These are phyloP conservation scores for Paraurostyla sp. DNA, from an alignment of 73 alveolate genomes.

Conservation along the genomic window DNA sequence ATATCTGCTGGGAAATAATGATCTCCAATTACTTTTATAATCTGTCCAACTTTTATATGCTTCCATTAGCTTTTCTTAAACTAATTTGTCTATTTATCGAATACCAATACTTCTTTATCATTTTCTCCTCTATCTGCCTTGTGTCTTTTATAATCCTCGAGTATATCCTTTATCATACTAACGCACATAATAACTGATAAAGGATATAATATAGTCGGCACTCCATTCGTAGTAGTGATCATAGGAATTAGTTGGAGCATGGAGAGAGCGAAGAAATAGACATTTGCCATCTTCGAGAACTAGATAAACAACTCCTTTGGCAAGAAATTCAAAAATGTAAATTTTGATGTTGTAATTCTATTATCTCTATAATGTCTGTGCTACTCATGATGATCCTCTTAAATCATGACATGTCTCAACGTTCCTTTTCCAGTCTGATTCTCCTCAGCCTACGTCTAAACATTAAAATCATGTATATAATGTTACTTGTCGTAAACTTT, in stretches of 20 bases:
- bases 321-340: slow-evolving; percentile 60
- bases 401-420: too few relatives aligned
- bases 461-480: too few relatives aligned
- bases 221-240: slow-evolving; percentile 88
- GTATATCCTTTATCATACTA: slow-evolving; percentile 91
- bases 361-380: too few relatives aligned
- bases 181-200: slow-evolving; percentile 88
- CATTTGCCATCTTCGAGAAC: slow-evolving; percentile 88
- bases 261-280: slow-evolving; percentile 86
- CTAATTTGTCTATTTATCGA: neutral
- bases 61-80: slow-evolving; percentile 65
- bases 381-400: too few relatives aligned
- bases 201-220: slow-evolving; percentile 92
- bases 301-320: slow-evolving; percentile 86
- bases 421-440: too few relatives aligned
- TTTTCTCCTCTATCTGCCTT: slow-evolving; percentile 89
- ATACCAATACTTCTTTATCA: slow-evolving; percentile 66
- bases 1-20: slow-evolving; percentile 93
- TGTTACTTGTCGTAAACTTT: too few relatives aligned
- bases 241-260: slow-evolving; percentile 78
- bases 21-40: slow-evolving; percentile 74
- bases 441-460: too few relatives aligned
- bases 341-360: slow-evolving; percentile 73
- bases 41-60: slow-evolving; percentile 81
- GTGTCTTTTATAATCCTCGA: slow-evolving; percentile 90